Conservation (phyloP, 192 early-diverging fungal species). For the Gonapodya sp. region DNA sequence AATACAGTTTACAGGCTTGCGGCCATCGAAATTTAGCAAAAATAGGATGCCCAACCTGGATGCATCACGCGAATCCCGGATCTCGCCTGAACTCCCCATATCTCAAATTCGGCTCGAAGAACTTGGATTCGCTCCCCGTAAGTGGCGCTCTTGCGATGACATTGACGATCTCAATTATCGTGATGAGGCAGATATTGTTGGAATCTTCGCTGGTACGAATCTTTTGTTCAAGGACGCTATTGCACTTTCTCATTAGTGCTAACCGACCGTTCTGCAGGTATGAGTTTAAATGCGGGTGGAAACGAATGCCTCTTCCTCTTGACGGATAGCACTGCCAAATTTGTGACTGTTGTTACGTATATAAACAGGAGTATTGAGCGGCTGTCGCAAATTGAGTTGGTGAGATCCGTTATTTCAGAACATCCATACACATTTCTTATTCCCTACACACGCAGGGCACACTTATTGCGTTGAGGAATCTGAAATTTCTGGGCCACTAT, state of each 20-base stretch:
- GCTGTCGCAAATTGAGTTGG: background rate
- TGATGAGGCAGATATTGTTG: conserved; percentile 38
- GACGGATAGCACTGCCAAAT: background rate
- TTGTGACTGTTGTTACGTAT: background rate
- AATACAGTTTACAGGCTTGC: no score
- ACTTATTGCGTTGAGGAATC: background rate
- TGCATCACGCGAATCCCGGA: conserved; percentile 19
- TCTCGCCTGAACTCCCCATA: conserved; percentile 5
- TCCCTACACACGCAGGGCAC: background rate
- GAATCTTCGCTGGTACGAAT: conserved; percentile 28
- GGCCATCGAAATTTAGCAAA: no score
- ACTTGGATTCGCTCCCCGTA: conserved; percentile 24
- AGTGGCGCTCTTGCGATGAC: conserved; percentile 3
- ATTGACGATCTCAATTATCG: conserved; percentile 13
- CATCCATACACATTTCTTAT: no score
- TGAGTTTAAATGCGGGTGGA: background rate
- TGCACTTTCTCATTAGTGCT: no score
- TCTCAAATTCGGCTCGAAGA: background rate
- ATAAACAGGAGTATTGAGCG: background rate
- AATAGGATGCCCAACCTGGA: no score
- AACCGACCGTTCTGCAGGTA: background rate
- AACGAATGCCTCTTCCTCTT: background rate
- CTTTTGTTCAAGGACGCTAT: no score
- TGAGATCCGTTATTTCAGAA: no score
- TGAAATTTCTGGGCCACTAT: background rate